These are phyloP conservation scores for Fremontodendron californicum DNA, from an alignment of 345 rosid species.

Conservation along the genomic window DNA sequence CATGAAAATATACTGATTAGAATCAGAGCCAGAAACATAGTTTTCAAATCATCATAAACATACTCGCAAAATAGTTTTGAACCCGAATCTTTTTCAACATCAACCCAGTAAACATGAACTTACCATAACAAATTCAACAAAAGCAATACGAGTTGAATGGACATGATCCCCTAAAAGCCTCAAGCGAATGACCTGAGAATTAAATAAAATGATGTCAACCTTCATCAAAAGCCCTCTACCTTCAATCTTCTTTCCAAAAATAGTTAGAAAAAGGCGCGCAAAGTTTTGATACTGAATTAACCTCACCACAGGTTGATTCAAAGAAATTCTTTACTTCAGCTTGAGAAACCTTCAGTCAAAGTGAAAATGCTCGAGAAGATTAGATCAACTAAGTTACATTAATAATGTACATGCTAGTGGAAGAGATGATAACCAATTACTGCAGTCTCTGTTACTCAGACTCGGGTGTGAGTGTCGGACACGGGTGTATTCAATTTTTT, in stretches of 20 bases:
- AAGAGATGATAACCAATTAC: not conserved
- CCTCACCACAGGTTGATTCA: constrained; percentile 86
- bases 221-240: not conserved
- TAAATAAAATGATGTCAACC: constrained; percentile 1
- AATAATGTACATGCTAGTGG: not conserved
- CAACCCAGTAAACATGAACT: constrained; percentile 18
- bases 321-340: constrained; percentile 74
- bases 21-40: constrained; percentile 4
- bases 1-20: not conserved
- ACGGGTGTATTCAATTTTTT: too few relatives aligned
- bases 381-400: not conserved
- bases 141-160: constrained; percentile 85
- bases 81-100: not conserved
- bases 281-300: constrained; percentile 25
- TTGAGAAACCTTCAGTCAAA: constrained; percentile 58
- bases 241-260: not conserved
- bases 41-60: constrained; percentile 7
- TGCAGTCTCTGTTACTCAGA: too few relatives aligned
- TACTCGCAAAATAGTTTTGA: not conserved
- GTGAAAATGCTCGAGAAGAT: not conserved
- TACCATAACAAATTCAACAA: constrained; percentile 86
- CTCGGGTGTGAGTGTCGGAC: too few relatives aligned
- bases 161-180: constrained; percentile 81
- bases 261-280: not conserved
- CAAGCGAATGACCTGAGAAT: constrained; percentile 65